A percentile compares a stretch with the other conserved stretches of the same genome.
phyloP scores from a whole-genome alignment of 768 basidiomycete genomes.

The Phylloporus rhodoxanthus region DNA sequence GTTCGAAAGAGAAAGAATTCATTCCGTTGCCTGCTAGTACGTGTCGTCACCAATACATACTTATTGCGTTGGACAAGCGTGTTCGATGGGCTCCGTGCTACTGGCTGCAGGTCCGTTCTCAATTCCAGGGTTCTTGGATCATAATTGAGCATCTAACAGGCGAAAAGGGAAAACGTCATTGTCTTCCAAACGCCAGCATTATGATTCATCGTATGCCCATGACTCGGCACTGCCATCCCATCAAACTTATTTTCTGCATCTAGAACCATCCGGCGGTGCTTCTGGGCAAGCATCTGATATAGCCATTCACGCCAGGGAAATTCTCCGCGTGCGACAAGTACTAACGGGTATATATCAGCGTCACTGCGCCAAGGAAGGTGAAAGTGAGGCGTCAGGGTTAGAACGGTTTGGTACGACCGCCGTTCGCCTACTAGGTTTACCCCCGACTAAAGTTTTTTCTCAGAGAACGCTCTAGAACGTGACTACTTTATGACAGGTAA shows the following conservation, averaged over 20 bases:
- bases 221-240: neutral
- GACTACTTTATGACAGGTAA: constrained; percentile 94
- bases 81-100: constrained; percentile 92
- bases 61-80: constrained; percentile 92
- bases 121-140: constrained; percentile 6
- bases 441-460: constrained; percentile 14
- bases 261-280: constrained; percentile 95
- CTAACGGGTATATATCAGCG: constrained; percentile 85
- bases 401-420: constrained; percentile 67
- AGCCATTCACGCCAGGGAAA: constrained; percentile 96
- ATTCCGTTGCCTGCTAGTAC: constrained; percentile 48
- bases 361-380: constrained; percentile 69
- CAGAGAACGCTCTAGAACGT: constrained; percentile 85
- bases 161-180: constrained; percentile 85
- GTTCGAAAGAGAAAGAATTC: constrained; percentile 18
- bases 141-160: constrained; percentile 34
- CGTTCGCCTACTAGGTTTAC: constrained; percentile 18
- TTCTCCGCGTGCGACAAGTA: constrained; percentile 77
- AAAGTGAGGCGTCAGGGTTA: constrained; percentile 57
- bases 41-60: constrained; percentile 94
- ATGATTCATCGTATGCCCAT: constrained; percentile 89
- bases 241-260: constrained; percentile 7
- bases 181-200: constrained; percentile 88
- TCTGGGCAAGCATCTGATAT: constrained; percentile 95
- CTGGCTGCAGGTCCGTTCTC: constrained; percentile 63